These are phyloP conservation scores for Pseudogymnoascus sp. DNA, from an alignment of 2,329 filamentous ascomycete species.

Conservation along the genomic window DNA sequence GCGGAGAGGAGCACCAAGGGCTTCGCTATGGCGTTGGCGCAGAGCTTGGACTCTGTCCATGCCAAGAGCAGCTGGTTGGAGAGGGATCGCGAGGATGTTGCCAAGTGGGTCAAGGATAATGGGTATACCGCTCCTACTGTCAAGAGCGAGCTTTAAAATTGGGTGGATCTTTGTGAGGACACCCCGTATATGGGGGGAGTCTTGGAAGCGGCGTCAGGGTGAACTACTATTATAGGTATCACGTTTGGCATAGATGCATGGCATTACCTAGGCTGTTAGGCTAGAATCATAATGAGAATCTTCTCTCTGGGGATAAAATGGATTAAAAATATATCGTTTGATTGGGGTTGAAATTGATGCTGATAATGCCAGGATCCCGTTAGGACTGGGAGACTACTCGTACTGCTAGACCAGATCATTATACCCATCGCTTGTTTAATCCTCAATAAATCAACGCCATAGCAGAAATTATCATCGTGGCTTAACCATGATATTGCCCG, in stretches of 20 bases:
- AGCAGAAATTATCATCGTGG: neutral
- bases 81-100: slow-evolving; percentile 71
- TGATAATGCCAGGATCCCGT: neutral
- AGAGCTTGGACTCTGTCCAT: slow-evolving; percentile 75
- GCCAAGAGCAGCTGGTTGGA: slow-evolving; percentile 78
- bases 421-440: neutral
- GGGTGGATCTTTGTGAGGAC: neutral
- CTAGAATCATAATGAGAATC: slow-evolving; percentile 1
- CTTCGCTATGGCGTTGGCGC: slow-evolving; percentile 81
- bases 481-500: neutral
- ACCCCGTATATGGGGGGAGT: neutral
- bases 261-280: neutral
- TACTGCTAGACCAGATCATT: neutral
- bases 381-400: neutral
- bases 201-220: neutral
- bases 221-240: neutral
- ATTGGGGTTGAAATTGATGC: neutral
- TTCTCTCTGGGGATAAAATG: neutral
- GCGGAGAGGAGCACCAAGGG: slow-evolving; percentile 72
- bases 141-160: slow-evolving; percentile 25
- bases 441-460: neutral
- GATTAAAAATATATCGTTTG: neutral
- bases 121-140: slow-evolving; percentile 38
- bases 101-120: slow-evolving; percentile 59
- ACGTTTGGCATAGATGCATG: neutral